Evolutionary conservation across 768 basidiomycete species (phyloP).

Genomic region (Trametes cubensis): DNA sequence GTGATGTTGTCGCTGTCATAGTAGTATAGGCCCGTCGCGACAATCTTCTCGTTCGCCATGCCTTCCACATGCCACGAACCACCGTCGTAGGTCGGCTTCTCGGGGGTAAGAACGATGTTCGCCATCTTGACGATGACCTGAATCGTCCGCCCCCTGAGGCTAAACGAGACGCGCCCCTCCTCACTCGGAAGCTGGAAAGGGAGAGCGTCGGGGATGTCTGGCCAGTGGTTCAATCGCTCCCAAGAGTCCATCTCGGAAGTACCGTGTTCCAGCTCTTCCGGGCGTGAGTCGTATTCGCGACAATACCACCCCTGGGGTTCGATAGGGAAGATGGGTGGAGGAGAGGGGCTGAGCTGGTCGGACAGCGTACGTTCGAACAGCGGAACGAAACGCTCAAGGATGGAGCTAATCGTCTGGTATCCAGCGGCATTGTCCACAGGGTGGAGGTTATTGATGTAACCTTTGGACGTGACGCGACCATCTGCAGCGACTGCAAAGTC

Average conservation of each 20-base stretch:
- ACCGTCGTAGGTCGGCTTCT: conserved; percentile 34
- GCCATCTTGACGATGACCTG: conserved; percentile 47
- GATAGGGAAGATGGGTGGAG: neutral
- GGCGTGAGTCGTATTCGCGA: neutral
- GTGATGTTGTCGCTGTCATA: conserved; percentile 39
- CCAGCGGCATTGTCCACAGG: conserved; percentile 22
- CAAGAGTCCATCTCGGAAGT: neutral
- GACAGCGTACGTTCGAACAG: conserved; percentile 33
- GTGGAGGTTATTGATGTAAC: conserved; percentile 37
- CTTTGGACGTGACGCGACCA: conserved; percentile 26
- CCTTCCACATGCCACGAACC: conserved; percentile 41
- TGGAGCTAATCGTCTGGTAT: conserved; percentile 23
- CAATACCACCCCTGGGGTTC: conserved; percentile 12
- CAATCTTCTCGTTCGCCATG: conserved; percentile 28
- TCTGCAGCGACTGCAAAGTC: conserved; percentile 31
- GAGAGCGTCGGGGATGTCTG: conserved; percentile 2
- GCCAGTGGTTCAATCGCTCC: conserved; percentile 4
- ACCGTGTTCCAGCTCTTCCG: neutral
- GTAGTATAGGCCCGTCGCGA: conserved; percentile 23
- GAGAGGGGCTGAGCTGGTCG: conserved; percentile 9
- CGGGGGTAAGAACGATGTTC: conserved; percentile 36
- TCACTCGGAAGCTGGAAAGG: neutral
- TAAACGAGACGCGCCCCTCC: conserved; percentile 1
- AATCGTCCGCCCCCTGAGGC: conserved; percentile 26
- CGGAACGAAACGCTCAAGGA: conserved; percentile 28